phyloP scores from a whole-genome alignment of 2,329 filamentous ascomycete species.

The Dactylellina parvicollis region DNA sequence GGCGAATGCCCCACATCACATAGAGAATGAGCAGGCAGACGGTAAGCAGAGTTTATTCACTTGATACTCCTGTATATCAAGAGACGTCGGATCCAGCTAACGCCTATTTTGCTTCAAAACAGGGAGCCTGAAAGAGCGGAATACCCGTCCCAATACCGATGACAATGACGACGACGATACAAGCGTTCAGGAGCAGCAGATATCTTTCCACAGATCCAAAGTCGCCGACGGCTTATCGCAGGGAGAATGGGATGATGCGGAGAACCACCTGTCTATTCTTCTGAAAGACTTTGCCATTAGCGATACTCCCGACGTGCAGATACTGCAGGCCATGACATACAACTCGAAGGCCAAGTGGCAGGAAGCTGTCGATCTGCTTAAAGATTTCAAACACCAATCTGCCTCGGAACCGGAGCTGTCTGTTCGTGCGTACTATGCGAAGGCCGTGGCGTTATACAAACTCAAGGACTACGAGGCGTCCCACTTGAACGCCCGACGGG shows the following conservation, averaged over 20 bases:
- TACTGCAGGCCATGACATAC: constrained; percentile 38
- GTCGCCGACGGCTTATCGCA: constrained; percentile 31
- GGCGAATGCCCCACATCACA: constrained; percentile 3
- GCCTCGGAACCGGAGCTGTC: constrained; percentile 43
- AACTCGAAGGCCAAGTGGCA: constrained; percentile 47
- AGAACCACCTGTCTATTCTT: constrained; percentile 27
- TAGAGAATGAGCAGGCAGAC: constrained; percentile 22
- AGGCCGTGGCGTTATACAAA: constrained; percentile 46
- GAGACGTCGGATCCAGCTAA: neutral
- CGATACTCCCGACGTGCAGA: constrained; percentile 37
- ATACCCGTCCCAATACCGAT: neutral
- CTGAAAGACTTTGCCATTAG: constrained; percentile 23
- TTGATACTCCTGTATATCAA: neutral
- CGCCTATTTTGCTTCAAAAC: neutral
- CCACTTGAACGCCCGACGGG: constrained; percentile 40
- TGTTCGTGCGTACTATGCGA: constrained; percentile 41
- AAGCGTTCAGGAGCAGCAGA: constrained; percentile 23
- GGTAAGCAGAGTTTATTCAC: constrained; percentile 10
- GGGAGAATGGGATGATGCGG: constrained; percentile 40
- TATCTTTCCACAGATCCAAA: constrained; percentile 41
- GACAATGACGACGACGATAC: constrained; percentile 3
- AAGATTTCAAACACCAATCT: constrained; percentile 45
- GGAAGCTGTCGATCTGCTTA: constrained; percentile 38
- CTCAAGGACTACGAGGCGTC: constrained; percentile 44
- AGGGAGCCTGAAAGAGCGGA: constrained; percentile 8